Conservation (phyloP, 306 rosid species). For the Prunus davidiana region DNA sequence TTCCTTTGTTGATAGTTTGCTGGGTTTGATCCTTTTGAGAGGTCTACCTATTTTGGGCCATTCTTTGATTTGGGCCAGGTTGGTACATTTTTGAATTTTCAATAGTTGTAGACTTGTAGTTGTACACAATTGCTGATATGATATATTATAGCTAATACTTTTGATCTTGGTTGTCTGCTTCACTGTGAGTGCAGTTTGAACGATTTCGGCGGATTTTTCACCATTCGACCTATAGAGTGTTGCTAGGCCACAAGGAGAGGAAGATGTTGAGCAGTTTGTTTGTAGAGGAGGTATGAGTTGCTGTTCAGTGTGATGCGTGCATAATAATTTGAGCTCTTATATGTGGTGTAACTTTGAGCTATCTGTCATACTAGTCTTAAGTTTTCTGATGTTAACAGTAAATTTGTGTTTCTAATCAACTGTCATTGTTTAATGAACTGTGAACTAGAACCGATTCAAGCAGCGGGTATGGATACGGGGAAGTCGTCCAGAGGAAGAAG, state of each 20-base stretch:
- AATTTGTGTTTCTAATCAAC: constrained; percentile 8
- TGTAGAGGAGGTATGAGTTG: constrained; percentile 72
- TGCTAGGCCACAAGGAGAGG: constrained; percentile 89
- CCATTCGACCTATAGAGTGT: constrained; percentile 84
- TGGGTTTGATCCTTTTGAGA: constrained; percentile 94
- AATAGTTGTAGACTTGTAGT: background rate
- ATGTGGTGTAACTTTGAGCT: background rate
- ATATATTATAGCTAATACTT: constrained; percentile 2
- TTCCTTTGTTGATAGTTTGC: constrained; percentile 53
- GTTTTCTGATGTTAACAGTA: background rate
- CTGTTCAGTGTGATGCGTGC: background rate
- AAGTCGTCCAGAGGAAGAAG: constrained; percentile 95
- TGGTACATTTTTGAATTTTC: constrained; percentile 1
- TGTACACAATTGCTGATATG: background rate
- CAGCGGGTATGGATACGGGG: constrained; percentile 91
- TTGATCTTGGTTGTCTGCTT: constrained; percentile 1
- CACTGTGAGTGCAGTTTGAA: constrained; percentile 61
- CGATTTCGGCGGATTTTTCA: constrained; percentile 89
- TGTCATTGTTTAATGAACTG: constrained; percentile 17
- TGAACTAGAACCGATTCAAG: constrained; percentile 66
- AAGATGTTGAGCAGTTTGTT: constrained; percentile 84
- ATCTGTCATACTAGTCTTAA: background rate
- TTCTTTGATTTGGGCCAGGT: constrained; percentile 98
- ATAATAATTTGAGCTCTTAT: background rate
- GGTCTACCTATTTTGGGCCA: constrained; percentile 95